Evolutionary conservation across 768 basidiomycete genomes (phyloP).

Genomic region (Lactarius sanguifluus): DNA sequence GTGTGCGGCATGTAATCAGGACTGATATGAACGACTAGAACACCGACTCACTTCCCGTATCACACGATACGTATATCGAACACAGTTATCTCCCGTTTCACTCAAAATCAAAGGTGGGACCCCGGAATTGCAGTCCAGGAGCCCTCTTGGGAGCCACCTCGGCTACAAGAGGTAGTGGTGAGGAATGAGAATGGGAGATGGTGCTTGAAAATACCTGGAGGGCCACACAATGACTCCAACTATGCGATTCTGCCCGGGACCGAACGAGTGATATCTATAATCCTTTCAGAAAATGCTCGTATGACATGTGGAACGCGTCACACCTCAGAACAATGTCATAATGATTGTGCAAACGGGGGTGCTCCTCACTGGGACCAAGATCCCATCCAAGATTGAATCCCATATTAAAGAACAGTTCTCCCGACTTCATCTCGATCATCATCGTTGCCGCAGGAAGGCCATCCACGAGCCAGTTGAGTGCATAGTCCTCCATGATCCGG

Average conservation of each 20-base stretch:
- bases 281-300: conserved; percentile 15
- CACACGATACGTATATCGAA: conserved; percentile 87
- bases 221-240: conserved; percentile 94
- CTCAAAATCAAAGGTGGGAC: conserved; percentile 55
- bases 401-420: conserved; percentile 90
- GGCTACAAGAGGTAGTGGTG: conserved; percentile 40
- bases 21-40: conserved; percentile 7
- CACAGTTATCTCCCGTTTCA: conserved; percentile 56
- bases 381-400: conserved; percentile 89
- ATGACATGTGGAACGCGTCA: conserved; percentile 23
- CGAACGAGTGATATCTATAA: conserved; percentile 75
- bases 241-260: conserved; percentile 68
- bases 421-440: conserved; percentile 75
- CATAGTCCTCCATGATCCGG: conserved; percentile 89
- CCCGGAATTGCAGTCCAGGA: conserved; percentile 53
- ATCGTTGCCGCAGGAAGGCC: conserved; percentile 93
- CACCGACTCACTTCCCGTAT: conserved; percentile 69
- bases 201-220: conserved; percentile 37
- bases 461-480: conserved; percentile 92
- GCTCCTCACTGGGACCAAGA: conserved; percentile 54
- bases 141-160: conserved; percentile 58
- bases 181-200: not conserved
- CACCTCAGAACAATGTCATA: conserved; percentile 83
- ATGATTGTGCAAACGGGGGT: conserved; percentile 85
- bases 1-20: conserved; percentile 10